Evolutionary conservation across 2,329 filamentous ascomycete species (phyloP).

Genomic region (Cryphonectria parasitica): DNA sequence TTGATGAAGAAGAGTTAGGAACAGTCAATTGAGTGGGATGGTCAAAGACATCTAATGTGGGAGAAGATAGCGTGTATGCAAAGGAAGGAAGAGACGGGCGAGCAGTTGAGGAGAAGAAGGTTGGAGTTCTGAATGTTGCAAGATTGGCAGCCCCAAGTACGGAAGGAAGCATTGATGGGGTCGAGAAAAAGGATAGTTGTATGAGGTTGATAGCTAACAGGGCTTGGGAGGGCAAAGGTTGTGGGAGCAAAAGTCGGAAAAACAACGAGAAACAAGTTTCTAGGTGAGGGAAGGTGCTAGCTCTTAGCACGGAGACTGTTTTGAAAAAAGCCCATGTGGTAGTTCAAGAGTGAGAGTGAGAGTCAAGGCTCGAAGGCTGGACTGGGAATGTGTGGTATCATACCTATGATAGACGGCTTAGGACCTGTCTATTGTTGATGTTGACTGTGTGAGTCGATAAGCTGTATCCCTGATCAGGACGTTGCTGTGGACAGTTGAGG

Average conservation of each 20-base stretch:
- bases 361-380: neutral
- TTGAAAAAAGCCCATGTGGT: neutral
- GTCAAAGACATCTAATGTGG: too few relatives aligned
- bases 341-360: neutral
- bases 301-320: neutral
- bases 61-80: neutral
- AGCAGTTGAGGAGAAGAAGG: neutral
- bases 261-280: neutral
- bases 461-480: neutral
- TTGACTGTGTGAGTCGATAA: neutral
- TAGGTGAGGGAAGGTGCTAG: neutral
- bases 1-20: neutral
- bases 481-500: too few relatives aligned
- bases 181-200: neutral
- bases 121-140: neutral
- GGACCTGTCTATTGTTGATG: neutral
- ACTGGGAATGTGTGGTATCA: neutral
- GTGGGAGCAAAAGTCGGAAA: too few relatives aligned
- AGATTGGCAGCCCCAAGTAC: neutral
- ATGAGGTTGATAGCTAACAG: too few relatives aligned
- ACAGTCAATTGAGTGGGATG: neutral
- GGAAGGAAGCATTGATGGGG: neutral
- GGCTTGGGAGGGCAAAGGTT: too few relatives aligned
- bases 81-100: neutral
- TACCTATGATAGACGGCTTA: neutral